phyloP scores from a whole-genome alignment of 2,329 filamentous ascomycete species.

The Ceratocystis ficicola region DNA sequence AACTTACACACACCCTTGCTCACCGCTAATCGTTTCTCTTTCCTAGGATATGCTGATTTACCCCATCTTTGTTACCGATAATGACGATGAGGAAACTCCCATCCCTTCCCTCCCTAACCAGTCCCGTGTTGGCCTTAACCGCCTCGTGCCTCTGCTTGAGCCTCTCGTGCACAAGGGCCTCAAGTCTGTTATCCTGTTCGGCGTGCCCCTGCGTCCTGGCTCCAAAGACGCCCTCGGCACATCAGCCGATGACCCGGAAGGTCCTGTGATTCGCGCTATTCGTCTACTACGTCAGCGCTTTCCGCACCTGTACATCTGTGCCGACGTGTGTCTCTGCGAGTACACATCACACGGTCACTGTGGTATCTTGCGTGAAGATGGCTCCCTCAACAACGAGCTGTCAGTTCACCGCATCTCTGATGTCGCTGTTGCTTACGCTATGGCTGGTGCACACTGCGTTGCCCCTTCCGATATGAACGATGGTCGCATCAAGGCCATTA shows the following conservation, averaged over 20 bases:
- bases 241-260: slow-evolving; percentile 80
- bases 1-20: not conserved
- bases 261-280: slow-evolving; percentile 81
- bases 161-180: slow-evolving; percentile 83
- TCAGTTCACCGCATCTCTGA: slow-evolving; percentile 92
- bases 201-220: slow-evolving; percentile 69
- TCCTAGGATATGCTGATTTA: slow-evolving; percentile 92
- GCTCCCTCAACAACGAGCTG: slow-evolving; percentile 80
- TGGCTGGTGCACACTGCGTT: slow-evolving; percentile 89
- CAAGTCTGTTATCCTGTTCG: slow-evolving; percentile 87
- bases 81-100: slow-evolving; percentile 78
- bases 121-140: slow-evolving; percentile 76
- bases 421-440: slow-evolving; percentile 95
- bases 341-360: slow-evolving; percentile 98
- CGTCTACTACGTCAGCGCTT: slow-evolving; percentile 72
- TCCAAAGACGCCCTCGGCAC: slow-evolving; percentile 88
- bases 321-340: slow-evolving; percentile 94
- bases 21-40: not conserved
- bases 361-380: slow-evolving; percentile 87
- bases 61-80: slow-evolving; percentile 90
- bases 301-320: slow-evolving; percentile 79
- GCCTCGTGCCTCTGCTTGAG: slow-evolving; percentile 68
- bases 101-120: slow-evolving; percentile 90
- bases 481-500: slow-evolving; percentile 91
- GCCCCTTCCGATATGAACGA: slow-evolving; percentile 99